These are phyloP conservation scores for Shiraia sp. DNA, from an alignment of 2,329 filamentous ascomycete species.

Conservation along the genomic window DNA sequence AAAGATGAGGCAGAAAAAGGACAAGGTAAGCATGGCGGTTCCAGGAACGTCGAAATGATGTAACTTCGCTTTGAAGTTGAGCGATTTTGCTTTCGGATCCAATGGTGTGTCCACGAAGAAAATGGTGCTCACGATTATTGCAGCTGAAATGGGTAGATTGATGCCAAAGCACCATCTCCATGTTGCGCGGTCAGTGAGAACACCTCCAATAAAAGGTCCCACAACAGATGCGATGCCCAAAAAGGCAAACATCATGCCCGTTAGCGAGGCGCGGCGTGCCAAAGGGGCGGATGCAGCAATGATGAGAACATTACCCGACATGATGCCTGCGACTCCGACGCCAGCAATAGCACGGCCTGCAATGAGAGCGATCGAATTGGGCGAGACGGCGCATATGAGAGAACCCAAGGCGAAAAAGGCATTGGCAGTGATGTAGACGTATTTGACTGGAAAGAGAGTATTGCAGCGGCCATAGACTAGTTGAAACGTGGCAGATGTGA, in stretches of 20 bases:
- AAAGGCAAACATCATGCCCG: conserved; percentile 50
- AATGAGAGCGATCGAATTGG: conserved; percentile 55
- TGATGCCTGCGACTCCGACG: conserved; percentile 56
- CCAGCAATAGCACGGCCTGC: conserved; percentile 57
- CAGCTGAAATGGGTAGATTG: conserved; percentile 46
- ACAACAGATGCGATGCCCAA: conserved; percentile 42
- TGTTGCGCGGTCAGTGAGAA: conserved; percentile 46
- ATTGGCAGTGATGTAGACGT: conserved; percentile 50
- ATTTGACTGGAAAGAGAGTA: conserved; percentile 53
- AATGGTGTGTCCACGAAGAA: conserved; percentile 50
- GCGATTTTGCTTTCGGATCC: conserved; percentile 51
- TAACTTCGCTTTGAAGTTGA: no score
- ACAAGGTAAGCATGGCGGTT: no score
- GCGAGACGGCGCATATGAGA: conserved; percentile 55
- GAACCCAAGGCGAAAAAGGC: conserved; percentile 57
- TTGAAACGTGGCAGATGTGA: no score
- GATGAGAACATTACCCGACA: conserved; percentile 53
- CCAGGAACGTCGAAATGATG: no score
- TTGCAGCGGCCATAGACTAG: conserved; percentile 45
- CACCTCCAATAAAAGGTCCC: conserved; percentile 55
- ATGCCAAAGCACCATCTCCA: conserved; percentile 52
- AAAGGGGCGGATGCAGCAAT: conserved; percentile 52
- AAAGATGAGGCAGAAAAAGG: no score
- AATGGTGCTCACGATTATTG: conserved; percentile 47
- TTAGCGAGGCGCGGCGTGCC: conserved; percentile 52